Conservation (phyloP, 805 yeast genomes). For the Saturnispora quitensis region DNA sequence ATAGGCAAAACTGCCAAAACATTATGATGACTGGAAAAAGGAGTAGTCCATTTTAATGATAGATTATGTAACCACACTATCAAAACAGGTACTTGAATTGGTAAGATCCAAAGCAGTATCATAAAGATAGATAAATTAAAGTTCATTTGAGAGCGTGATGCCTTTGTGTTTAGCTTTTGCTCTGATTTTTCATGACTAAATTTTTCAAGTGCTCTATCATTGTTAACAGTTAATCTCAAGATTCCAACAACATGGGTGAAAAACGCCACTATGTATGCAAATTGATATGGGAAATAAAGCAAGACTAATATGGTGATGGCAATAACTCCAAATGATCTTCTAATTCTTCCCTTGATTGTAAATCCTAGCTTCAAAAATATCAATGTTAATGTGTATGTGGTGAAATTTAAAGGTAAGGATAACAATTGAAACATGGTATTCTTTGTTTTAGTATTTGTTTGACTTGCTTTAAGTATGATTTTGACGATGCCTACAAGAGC, state of each 20-base stretch:
- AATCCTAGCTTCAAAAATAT: slow-evolving; percentile 5
- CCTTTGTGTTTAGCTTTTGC: neutral
- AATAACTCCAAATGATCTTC: slow-evolving; percentile 11
- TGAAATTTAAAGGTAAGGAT: slow-evolving; percentile 3
- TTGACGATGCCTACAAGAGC: neutral
- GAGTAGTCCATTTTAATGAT: slow-evolving; percentile 69
- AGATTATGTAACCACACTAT: slow-evolving; percentile 78
- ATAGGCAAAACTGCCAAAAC: slow-evolving; percentile 70
- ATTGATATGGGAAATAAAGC: slow-evolving; percentile 69
- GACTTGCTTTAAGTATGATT: neutral
- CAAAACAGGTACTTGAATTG: slow-evolving; percentile 68
- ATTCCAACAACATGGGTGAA: slow-evolving; percentile 41
- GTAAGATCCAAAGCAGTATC: slow-evolving; percentile 69
- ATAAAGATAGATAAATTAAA: slow-evolving; percentile 56
- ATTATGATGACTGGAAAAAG: slow-evolving; percentile 82
- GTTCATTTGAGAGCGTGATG: slow-evolving; percentile 34
- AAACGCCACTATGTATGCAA: slow-evolving; percentile 56
- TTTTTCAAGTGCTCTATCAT: slow-evolving; percentile 1
- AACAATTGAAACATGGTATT: neutral
- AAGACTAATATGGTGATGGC: slow-evolving; percentile 12
- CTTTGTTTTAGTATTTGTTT: neutral
- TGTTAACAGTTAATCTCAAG: slow-evolving; percentile 33
- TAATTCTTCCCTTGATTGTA: slow-evolving; percentile 1
- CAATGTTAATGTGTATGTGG: neutral
- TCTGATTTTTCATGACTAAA: neutral